Conservation (phyloP, 192 early-diverging fungal genomes). For the Diversispora epigaea region DNA sequence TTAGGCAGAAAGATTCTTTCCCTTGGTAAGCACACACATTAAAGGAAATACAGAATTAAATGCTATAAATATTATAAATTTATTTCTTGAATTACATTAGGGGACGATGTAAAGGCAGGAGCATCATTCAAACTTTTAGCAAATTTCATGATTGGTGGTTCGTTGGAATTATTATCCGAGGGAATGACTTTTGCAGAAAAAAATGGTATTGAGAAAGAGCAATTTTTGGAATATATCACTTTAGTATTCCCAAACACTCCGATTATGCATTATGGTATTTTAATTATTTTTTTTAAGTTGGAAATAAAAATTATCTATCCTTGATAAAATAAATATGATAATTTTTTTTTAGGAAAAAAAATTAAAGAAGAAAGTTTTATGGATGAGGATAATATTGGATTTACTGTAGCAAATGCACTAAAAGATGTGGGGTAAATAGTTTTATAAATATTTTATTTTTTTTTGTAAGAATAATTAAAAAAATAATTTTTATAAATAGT, state of each 20-base stretch:
- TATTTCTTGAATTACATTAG: constrained; percentile 9
- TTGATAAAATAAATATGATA: not conserved
- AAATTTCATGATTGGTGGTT: constrained; percentile 63
- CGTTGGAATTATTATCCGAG: constrained; percentile 63
- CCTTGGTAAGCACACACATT: constrained; percentile 23
- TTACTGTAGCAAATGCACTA: constrained; percentile 39
- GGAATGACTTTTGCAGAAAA: constrained; percentile 60
- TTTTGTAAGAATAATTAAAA: not conserved
- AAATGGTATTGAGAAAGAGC: constrained; percentile 47
- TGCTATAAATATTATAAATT: too few relatives aligned
- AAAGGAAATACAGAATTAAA: too few relatives aligned
- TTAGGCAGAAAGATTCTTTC: constrained; percentile 54
- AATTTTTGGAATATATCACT: constrained; percentile 54
- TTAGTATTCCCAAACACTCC: constrained; percentile 49
- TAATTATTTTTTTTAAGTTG: not conserved
- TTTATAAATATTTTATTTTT: not conserved
- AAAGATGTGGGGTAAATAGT: constrained; percentile 44
- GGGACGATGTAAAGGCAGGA: constrained; percentile 44
- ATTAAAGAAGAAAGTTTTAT: constrained; percentile 42
- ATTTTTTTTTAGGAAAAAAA: constrained; percentile 9
- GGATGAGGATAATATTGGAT: constrained; percentile 42
- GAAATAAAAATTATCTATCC: not conserved
- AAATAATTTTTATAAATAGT: not conserved
- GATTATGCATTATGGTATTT: constrained; percentile 47
- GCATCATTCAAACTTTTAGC: constrained; percentile 63